Conservation (phyloP, 768 basidiomycete genomes). For the Botryobasidium botryosum region DNA sequence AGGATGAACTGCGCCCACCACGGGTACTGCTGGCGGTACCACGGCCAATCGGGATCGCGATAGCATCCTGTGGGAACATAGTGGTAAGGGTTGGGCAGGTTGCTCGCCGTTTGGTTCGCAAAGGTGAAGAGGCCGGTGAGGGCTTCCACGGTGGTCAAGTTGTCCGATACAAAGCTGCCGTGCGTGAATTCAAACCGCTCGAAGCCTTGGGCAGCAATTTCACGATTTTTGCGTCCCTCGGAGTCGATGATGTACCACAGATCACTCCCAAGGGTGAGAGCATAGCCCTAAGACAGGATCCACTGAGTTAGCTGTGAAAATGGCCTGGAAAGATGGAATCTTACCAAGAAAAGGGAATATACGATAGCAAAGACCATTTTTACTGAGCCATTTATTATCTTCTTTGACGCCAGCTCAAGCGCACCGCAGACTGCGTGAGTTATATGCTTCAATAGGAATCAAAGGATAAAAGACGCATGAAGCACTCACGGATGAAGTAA, state of each 20-base stretch:
- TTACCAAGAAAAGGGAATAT: constrained; percentile 52
- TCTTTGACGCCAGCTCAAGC: constrained; percentile 69
- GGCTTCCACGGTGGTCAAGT: constrained; percentile 28
- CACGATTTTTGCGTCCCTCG: constrained; percentile 27
- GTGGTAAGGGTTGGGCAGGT: constrained; percentile 20
- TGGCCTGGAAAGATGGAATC: neutral
- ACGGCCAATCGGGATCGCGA: constrained; percentile 43
- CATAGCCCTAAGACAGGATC: constrained; percentile 39
- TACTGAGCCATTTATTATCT: constrained; percentile 68
- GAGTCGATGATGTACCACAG: constrained; percentile 58
- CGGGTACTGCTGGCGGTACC: constrained; percentile 74
- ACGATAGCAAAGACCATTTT: constrained; percentile 63
- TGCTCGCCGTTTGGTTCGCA: neutral
- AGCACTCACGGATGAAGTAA: constrained; percentile 52
- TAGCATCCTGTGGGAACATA: constrained; percentile 45
- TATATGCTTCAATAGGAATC: neutral
- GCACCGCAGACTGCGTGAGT: constrained; percentile 53
- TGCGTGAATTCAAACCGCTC: constrained; percentile 35
- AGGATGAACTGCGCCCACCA: constrained; percentile 59
- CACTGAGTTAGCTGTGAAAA: neutral
- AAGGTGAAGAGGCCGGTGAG: constrained; percentile 17
- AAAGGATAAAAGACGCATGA: neutral
- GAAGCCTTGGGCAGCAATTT: constrained; percentile 36
- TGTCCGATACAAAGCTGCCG: constrained; percentile 56
- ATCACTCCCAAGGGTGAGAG: constrained; percentile 70